phyloP scores from a whole-genome alignment of 2,329 filamentous ascomycete species.

The Purpureocillium lavendulum region DNA sequence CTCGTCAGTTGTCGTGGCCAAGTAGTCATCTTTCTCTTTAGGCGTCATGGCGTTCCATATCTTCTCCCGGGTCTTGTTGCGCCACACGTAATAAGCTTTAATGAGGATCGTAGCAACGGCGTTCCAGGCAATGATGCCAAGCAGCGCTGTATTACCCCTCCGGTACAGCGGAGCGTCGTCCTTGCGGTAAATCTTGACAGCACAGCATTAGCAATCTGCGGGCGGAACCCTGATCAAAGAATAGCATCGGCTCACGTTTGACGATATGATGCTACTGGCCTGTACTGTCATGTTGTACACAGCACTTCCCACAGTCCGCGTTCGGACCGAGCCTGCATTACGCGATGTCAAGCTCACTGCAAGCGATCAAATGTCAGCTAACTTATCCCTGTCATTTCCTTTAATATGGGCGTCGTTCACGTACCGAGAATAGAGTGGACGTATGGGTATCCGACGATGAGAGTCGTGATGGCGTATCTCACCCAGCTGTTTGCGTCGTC shows the following conservation, averaged over 20 bases:
- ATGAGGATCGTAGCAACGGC: constrained; percentile 37
- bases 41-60: constrained; percentile 39
- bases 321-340: constrained; percentile 50
- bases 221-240: too few species aligned
- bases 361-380: too few species aligned
- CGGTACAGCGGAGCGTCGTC: constrained; percentile 21
- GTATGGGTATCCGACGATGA: not conserved
- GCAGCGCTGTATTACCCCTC: constrained; percentile 40
- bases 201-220: not conserved
- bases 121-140: constrained; percentile 38
- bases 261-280: constrained; percentile 20
- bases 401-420: not conserved
- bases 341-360: constrained; percentile 48
- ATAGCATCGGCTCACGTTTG: not conserved
- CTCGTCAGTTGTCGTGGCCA: constrained; percentile 28
- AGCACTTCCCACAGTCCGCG: constrained; percentile 47
- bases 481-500: constrained; percentile 13
- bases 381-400: too few species aligned
- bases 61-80: constrained; percentile 34
- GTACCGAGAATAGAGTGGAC: not conserved
- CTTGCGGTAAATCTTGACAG: constrained; percentile 28
- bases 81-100: constrained; percentile 42
- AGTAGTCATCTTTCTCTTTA: constrained; percentile 25
- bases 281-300: constrained; percentile 42
- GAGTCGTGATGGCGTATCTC: not conserved